A percentile compares a stretch with the other conserved stretches of the same genome.
Evolutionary conservation across 306 rosid species (phyloP).

Genomic region (Fagus sylvatica): DNA sequence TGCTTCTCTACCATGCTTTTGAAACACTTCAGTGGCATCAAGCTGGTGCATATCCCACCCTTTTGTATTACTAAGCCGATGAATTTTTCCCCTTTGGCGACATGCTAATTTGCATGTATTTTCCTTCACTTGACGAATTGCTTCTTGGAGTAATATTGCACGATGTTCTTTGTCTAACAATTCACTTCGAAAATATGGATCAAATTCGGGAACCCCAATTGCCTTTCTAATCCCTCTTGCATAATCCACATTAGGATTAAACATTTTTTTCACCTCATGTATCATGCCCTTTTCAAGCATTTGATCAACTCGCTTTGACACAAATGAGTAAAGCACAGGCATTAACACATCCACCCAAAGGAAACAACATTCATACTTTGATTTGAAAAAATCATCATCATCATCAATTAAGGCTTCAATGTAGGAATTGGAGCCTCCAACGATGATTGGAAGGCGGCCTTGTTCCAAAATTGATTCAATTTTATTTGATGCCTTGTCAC

Average conservation of each 20-base stretch:
- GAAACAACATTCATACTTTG: conserved; percentile 61
- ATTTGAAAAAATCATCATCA: conserved; percentile 42
- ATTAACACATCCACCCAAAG: conserved; percentile 73
- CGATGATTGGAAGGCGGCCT: conserved; percentile 65
- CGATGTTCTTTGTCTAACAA: conserved; percentile 25
- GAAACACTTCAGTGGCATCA: conserved; percentile 78
- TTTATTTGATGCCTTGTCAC: conserved; percentile 35
- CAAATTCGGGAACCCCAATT: conserved; percentile 85
- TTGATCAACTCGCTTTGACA: conserved; percentile 58
- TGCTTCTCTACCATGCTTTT: conserved; percentile 46
- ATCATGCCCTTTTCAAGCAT: conserved; percentile 70
- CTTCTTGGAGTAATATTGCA: conserved; percentile 32
- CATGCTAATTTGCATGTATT: conserved; percentile 60
- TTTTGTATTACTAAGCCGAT: conserved; percentile 45
- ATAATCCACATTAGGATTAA: conserved; percentile 49
- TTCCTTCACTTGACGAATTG: conserved; percentile 49
- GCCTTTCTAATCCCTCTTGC: conserved; percentile 64
- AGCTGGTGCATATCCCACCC: conserved; percentile 66
- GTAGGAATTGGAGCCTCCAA: conserved; percentile 87
- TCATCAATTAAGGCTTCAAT: conserved; percentile 68
- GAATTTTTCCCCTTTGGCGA: conserved; percentile 61
- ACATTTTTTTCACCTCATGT: conserved; percentile 51
- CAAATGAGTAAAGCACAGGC: conserved; percentile 45
- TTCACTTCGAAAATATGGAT: conserved; percentile 52
- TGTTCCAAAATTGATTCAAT: conserved; percentile 42